Evolutionary conservation across 2,329 filamentous ascomycete genomes (phyloP).

Genomic region (Penicillium crustosum): DNA sequence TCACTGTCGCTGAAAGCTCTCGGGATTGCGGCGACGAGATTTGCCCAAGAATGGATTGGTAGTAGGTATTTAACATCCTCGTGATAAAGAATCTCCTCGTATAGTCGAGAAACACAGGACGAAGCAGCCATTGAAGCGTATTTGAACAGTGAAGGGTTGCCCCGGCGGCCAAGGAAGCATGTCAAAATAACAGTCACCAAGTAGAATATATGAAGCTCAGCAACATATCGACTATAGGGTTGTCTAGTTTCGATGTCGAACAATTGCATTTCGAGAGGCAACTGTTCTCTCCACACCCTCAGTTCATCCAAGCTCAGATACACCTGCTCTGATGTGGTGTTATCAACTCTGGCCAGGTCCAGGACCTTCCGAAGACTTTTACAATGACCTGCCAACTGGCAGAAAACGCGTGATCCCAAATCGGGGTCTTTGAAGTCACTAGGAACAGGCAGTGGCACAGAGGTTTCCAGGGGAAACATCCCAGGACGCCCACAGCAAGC

Average conservation of each 20-base stretch:
- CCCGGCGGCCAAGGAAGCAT: constrained; percentile 13
- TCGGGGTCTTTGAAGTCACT: constrained; percentile 10
- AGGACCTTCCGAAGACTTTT: not conserved
- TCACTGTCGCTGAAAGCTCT: constrained; percentile 12
- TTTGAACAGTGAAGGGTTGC: constrained; percentile 9
- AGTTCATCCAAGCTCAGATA: not conserved
- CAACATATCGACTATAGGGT: constrained; percentile 2
- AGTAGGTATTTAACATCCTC: constrained; percentile 9
- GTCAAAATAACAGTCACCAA: constrained; percentile 12
- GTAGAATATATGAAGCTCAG: constrained; percentile 14
- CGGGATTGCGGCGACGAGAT: constrained; percentile 13
- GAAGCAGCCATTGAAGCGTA: constrained; percentile 13
- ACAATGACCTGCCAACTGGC: constrained; percentile 2
- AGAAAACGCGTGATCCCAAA: constrained; percentile 3
- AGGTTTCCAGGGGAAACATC: constrained; percentile 12
- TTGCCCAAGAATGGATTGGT: constrained; percentile 12
- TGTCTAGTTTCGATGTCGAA: constrained; percentile 4
- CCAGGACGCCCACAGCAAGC: constrained; percentile 13
- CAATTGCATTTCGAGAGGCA: constrained; percentile 5
- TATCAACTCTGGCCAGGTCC: not conserved
- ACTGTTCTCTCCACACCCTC: constrained; percentile 1
- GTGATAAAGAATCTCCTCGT: constrained; percentile 14
- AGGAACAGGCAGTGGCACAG: not conserved
- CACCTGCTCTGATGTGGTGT: not conserved
- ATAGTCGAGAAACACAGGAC: constrained; percentile 10